phyloP scores from a whole-genome alignment of 306 rosid genomes.

The Pachyrhizus erosus region DNA sequence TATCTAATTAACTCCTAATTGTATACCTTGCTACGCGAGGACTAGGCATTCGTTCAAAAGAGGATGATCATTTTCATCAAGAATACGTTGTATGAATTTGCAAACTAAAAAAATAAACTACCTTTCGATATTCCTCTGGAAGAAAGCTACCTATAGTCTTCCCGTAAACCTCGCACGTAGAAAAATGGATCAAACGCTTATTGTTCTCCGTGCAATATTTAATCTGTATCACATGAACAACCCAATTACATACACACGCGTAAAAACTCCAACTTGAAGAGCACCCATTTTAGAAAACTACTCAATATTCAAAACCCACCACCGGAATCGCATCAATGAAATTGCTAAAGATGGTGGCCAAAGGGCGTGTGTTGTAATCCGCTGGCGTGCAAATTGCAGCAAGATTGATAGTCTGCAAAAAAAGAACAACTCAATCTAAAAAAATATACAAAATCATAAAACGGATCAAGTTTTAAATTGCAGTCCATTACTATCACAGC shows the following conservation, averaged over 20 bases:
- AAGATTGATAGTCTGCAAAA: slow-evolving; percentile 73
- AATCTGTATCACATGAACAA: slow-evolving; percentile 52
- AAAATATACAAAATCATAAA: background rate
- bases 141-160: slow-evolving; percentile 87
- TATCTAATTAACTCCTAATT: background rate
- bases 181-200: slow-evolving; percentile 86
- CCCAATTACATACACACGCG: slow-evolving; percentile 1
- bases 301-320: slow-evolving; percentile 50
- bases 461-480: background rate
- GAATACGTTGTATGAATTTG: background rate
- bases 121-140: slow-evolving; percentile 81
- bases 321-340: slow-evolving; percentile 87
- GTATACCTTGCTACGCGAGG: background rate
- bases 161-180: slow-evolving; percentile 90
- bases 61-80: background rate
- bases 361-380: slow-evolving; percentile 83
- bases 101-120: background rate
- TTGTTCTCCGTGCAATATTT: slow-evolving; percentile 72
- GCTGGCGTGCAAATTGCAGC: slow-evolving; percentile 94
- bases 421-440: background rate
- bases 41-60: background rate
- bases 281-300: background rate
- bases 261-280: background rate
- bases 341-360: slow-evolving; percentile 84
- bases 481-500: background rate